Base-by-base conservation (phyloP, 1,284 basidiomycete genomes). In the Singerocomus rubriflavus region DNA sequence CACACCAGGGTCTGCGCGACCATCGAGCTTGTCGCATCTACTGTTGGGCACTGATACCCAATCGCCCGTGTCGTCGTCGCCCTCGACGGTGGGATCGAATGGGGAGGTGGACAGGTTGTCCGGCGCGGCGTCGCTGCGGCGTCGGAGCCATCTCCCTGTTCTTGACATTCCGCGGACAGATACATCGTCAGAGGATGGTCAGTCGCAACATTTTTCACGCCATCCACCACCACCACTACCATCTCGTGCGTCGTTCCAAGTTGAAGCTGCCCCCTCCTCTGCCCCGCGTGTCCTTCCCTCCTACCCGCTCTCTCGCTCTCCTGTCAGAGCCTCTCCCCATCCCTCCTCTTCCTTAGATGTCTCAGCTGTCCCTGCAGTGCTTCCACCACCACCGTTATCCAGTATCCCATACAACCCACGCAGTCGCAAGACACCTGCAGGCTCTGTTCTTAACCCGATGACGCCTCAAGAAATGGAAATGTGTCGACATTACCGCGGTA, bases 371-470 rank as follows among this genome's bases (percentile, higher is more conserved):
- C 48, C 61, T 34, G 60, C 52, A 21, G 57, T 63, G 64, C 62
- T 60, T 11, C 69, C 65, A 8, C 60, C 68, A 31, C 57, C 64
- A 8, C 27, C 42, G 2, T 54, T 58, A 30, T 57, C 71, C 17
- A 57, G 66, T 33, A 65, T 82, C 32, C 82, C 84, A 8, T 91
- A 91, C 64, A 80, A 77, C 44, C 88, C 88, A 4, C 73, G 69
- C 35, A 75, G 76, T 44, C 76, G 87, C 44, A 74, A 78, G 54
- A 81, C 88, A 0, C 77, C 82, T 13, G 73, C 88, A 9, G 67
- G 66, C 26, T 80, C 80, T 8, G 78, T 90, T 33, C 76, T 88
- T 53, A 63, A 78, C 12, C 88, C 88, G 4, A 76, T 90, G 57
- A 75, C 85, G 2, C 72, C 70, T 11, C 74, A 74, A 37, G 88